A percentile compares a stretch with the other conserved stretches of the same genome.
These are phyloP conservation scores for Colletotrichum aenigma DNA, from an alignment of 2,329 filamentous ascomycete species.

Conservation along the genomic window DNA sequence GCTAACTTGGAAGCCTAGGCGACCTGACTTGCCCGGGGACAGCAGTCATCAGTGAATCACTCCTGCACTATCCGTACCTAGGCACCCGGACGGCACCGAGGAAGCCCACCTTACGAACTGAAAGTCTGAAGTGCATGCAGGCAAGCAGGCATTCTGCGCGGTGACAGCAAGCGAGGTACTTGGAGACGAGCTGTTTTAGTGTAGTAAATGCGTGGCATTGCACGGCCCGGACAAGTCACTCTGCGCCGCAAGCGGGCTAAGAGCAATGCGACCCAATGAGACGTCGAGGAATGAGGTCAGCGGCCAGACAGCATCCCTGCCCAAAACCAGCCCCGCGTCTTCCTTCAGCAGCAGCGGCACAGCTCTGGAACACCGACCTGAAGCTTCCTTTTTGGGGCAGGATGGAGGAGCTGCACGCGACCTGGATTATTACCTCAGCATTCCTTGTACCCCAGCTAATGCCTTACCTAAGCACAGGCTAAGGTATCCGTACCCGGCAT, in stretches of 20 bases:
- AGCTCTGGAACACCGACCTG: not conserved
- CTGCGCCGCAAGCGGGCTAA: constrained; percentile 10
- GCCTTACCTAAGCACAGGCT: not conserved
- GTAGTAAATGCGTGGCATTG: not conserved
- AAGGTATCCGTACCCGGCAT: not conserved
- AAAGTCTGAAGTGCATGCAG: not conserved
- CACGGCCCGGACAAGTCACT: not conserved
- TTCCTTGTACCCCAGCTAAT: not conserved
- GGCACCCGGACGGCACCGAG: not conserved
- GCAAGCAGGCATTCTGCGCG: not conserved
- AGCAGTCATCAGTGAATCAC: not conserved
- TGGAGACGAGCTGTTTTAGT: not conserved
- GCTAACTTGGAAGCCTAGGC: not conserved
- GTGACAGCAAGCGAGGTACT: not conserved
- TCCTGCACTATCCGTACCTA: not conserved
- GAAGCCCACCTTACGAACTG: not conserved
- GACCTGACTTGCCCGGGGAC: not conserved
- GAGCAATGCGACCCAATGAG: constrained; percentile 9
- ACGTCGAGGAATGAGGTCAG: constrained; percentile 9
- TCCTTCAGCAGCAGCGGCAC: not conserved
- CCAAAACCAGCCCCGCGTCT: constrained; percentile 8
- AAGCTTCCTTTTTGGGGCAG: not conserved
- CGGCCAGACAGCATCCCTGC: not conserved
- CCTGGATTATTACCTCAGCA: not conserved
- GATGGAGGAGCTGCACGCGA: not conserved